Conservation (phyloP, 2,329 filamentous ascomycete species). For the Colletotrichum endophyticum region DNA sequence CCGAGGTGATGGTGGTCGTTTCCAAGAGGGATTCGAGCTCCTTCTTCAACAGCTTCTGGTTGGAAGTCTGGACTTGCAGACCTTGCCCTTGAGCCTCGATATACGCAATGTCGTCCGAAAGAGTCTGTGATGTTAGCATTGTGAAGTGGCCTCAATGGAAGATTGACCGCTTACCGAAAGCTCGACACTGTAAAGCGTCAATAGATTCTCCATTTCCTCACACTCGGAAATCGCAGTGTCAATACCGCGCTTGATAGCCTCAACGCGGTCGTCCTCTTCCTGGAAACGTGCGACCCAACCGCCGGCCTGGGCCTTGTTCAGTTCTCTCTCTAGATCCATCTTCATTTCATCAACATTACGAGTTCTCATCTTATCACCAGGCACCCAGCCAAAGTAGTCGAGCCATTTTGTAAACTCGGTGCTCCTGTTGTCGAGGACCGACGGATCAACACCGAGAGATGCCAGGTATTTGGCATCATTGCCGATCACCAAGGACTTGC, state of each 20-base stretch:
- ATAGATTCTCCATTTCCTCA: conserved; percentile 91
- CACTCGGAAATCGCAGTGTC: conserved; percentile 93
- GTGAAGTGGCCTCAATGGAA: not conserved
- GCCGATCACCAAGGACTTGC: conserved; percentile 68
- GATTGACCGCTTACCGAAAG: conserved; percentile 70
- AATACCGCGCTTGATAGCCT: conserved; percentile 83
- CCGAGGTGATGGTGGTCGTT: conserved; percentile 84
- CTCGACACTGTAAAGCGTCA: conserved; percentile 95
- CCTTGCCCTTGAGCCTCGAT: conserved; percentile 98
- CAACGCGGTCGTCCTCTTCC: conserved; percentile 88
- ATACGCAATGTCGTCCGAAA: conserved; percentile 94
- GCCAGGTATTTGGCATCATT: conserved; percentile 82
- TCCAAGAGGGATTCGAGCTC: conserved; percentile 89
- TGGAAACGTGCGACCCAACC: conserved; percentile 87
- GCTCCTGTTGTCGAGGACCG: conserved; percentile 76
- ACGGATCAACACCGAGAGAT: conserved; percentile 77
- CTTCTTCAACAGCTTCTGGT: conserved; percentile 90
- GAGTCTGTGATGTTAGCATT: conserved; percentile 63
- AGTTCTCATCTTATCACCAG: conserved; percentile 74
- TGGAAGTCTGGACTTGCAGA: conserved; percentile 94
- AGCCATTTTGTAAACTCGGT: conserved; percentile 83
- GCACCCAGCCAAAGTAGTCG: conserved; percentile 87
- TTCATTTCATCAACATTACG: conserved; percentile 83
- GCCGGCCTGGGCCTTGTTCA: conserved; percentile 89
- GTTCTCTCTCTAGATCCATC: conserved; percentile 82